Base-by-base conservation (phyloP, 1,284 basidiomycete genomes). In the Rhodotorula sp. region DNA sequence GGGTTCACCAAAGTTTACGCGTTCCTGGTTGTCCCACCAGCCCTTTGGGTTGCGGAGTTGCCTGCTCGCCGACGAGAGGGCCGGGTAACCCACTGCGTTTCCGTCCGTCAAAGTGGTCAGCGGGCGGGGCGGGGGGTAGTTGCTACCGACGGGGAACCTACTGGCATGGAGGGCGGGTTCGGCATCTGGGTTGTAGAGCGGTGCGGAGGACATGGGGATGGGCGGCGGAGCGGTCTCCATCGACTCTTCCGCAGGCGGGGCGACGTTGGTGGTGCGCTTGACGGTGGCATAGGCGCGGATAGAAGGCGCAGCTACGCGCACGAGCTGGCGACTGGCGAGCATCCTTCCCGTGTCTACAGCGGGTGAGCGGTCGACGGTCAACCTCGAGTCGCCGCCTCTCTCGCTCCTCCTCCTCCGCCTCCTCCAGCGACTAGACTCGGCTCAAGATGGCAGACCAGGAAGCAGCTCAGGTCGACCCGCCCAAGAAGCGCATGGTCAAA, bases 11-110 rank as follows among this genome's bases (percentile, higher is more conserved):
- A 74, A 77, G 63, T 78, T 72, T 59, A 76, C 57, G n/a, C 78
- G 68, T 66, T 79, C 78, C 60, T 79, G 77, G 54, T 61, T 61
- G 68, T 78, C 77, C 76, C 74, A 76, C 77, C 77, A 79, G 16
- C 69, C 69, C 56, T 57, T 57, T 3, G 31, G 31, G 56, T 57
- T 57, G 28, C 78, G 67, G 64, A 72, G 66, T 62, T 79, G 78
- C 47, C 78, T 62, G 34, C 59, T 65, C 15, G 48, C 48, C 31
- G 23, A 21, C 21, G 28, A 66, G 21, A 78, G 60, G 49, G 75
- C 66, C 8, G 78, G 78, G 70, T 79, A 79, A 19, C 68, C 72
- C 54, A 79, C 54, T 55, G 54, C 54, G 54, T 18, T 28, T 28
- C 28, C 28, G 28, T 28, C 28, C 28, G 28, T 28, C 28, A 28